Evolutionary conservation across 139 green algal genomes (phyloP).

Genomic region (Chlorella sp.): DNA sequence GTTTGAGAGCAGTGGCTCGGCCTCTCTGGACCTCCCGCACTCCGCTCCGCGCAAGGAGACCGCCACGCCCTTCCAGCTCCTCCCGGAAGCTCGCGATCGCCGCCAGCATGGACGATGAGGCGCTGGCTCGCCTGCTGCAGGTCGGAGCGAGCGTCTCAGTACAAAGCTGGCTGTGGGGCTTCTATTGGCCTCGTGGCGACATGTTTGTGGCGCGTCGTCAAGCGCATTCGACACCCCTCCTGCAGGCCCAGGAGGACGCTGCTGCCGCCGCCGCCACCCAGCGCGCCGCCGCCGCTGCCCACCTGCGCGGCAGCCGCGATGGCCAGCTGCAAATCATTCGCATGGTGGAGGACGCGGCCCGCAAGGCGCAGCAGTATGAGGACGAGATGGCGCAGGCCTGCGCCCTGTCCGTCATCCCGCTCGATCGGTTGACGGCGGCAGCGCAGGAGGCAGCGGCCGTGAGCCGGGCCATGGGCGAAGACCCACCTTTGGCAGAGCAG

Average conservation of each 20-base stretch:
- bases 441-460: slow-evolving; percentile 40
- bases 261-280: not conserved
- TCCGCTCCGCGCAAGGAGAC: too few species aligned
- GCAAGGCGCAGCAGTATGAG: slow-evolving; percentile 51
- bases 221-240: too few species aligned
- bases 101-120: slow-evolving; percentile 45
- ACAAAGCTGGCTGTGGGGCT: too few species aligned
- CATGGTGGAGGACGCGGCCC: not conserved
- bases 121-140: slow-evolving; percentile 44
- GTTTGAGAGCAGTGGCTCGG: too few species aligned
- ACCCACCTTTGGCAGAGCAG: slow-evolving; percentile 32
- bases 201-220: too few species aligned
- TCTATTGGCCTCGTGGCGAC: too few species aligned
- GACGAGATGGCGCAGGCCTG: slow-evolving; percentile 54
- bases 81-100: too few species aligned
- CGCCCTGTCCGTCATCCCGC: slow-evolving; percentile 61
- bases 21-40: too few species aligned
- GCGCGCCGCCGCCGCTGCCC: not conserved
- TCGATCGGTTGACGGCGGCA: slow-evolving; percentile 39
- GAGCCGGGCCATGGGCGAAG: slow-evolving; percentile 44
- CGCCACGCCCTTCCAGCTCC: too few species aligned
- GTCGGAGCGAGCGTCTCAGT: not conserved
- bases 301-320: not conserved
- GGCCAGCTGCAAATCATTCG: not conserved
- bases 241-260: slow-evolving; percentile 20